These are phyloP conservation scores for Rhodotorula paludigena DNA, from an alignment of 768 basidiomycete species.

Conservation along the genomic window DNA sequence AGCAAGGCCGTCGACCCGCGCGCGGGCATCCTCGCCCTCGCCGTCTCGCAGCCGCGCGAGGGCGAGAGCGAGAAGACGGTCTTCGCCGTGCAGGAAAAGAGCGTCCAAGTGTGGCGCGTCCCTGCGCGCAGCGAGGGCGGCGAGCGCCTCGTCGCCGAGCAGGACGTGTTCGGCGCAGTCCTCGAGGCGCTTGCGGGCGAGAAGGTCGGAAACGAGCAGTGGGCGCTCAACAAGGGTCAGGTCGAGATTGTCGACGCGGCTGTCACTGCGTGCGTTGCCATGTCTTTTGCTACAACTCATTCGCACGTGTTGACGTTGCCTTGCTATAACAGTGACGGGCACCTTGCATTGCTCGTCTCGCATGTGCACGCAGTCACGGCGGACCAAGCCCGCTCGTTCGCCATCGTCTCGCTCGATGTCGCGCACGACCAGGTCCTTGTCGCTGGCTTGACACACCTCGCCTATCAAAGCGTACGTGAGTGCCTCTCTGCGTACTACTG, in stretches of 20 bases:
- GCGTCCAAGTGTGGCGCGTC: constrained; percentile 36
- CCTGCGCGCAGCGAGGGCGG: constrained; percentile 16
- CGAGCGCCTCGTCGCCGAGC: constrained; percentile 30
- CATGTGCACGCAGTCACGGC: constrained; percentile 34
- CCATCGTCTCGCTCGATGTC: constrained; percentile 42
- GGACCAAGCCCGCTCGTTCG: constrained; percentile 39
- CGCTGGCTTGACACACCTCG: constrained; percentile 13
- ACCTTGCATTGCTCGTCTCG: constrained; percentile 45
- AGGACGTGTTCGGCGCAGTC: constrained; percentile 24
- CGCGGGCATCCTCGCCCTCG: constrained; percentile 37
- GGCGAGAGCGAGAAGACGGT: constrained; percentile 35
- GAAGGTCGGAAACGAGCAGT: constrained; percentile 42
- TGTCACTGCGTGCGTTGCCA: constrained; percentile 3
- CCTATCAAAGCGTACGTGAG: constrained; percentile 31
- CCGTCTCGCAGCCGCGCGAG: constrained; percentile 29
- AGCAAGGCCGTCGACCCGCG: constrained; percentile 33
- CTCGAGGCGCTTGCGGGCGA: constrained; percentile 37
- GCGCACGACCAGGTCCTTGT: constrained; percentile 6
- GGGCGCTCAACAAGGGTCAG: constrained; percentile 40
- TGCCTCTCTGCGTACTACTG: background rate
- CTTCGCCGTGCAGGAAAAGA: constrained; percentile 38
- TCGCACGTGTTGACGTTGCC: too few relatives aligned
- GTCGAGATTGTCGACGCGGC: constrained; percentile 45
- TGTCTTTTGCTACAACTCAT: too few relatives aligned
- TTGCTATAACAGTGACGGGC: constrained; percentile 5